Conservation (phyloP, 306 rosid species). For the Acacia acuminata region DNA sequence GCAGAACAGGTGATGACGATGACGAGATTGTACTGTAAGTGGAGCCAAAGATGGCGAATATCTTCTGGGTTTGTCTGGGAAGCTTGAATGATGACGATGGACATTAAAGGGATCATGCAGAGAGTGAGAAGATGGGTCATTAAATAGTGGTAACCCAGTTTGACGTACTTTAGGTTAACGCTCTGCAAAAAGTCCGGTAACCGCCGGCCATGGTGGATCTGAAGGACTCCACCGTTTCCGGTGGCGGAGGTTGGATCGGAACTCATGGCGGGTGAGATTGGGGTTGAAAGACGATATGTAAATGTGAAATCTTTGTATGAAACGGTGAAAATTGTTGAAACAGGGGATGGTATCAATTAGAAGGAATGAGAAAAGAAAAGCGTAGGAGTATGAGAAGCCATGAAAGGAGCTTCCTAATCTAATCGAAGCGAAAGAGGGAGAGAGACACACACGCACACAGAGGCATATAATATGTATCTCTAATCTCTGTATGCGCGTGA, state of each 20-base stretch:
- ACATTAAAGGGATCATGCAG: slow-evolving; percentile 52
- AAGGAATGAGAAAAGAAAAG: not conserved
- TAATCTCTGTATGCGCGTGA: not conserved
- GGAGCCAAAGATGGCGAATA: slow-evolving; percentile 59
- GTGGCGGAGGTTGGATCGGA: not conserved
- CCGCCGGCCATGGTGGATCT: slow-evolving; percentile 47
- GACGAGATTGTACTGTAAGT: slow-evolving; percentile 52
- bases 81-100: slow-evolving; percentile 40
- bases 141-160: slow-evolving; percentile 55
- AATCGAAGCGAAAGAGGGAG: not conserved
- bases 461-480: not conserved
- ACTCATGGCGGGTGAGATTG: slow-evolving; percentile 33
- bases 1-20: slow-evolving; percentile 36
- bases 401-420: not conserved
- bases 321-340: not conserved
- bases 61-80: slow-evolving; percentile 50
- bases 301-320: not conserved
- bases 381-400: not conserved
- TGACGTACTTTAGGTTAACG: slow-evolving; percentile 61
- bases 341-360: not conserved
- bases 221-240: slow-evolving; percentile 36
- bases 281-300: not conserved
- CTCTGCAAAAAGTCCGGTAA: slow-evolving; percentile 56
- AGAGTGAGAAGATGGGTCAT: slow-evolving; percentile 53
- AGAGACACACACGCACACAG: not conserved